Base-by-base conservation (phyloP, 192 early-diverging fungal species). In the Gonapodya sp. region DNA sequence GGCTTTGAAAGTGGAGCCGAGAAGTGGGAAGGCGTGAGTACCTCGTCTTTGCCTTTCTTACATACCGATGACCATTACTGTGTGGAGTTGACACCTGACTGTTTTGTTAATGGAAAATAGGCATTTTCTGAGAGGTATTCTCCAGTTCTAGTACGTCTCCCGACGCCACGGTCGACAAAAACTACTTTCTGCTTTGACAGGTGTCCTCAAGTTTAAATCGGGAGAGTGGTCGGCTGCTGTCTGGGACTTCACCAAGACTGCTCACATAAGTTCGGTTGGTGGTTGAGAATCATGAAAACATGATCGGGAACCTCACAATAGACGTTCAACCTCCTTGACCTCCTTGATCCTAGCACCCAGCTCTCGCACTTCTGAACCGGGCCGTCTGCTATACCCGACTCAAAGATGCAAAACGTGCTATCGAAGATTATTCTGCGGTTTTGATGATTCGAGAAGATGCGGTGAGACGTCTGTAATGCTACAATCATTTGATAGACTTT, bases 401-500 rank as follows among this genome's bases (percentile, higher is more conserved):
- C 8, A 64, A 64, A 24, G 46, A 64, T 24, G 24, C 46, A 24
- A 64, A 64, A 24, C 8, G 24, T 8, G 46, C 46, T 8, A 64
- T 64, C 24, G 46, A 64, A 24, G 46, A 64, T 24, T 64, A 16
- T 64, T 64, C 46, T 64, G 46, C 46, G 8, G 46, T 24, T 64
- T 24, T 64, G 46, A 16, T 64, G 24, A 64, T 16, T 24, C 8
- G 46, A 64, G 46, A 64, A 8, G 46, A 64, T 64, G 46, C 46
- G 8, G 46, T 64, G 46, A 64, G 46, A 16, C 46, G 46, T 24
- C 8, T 64, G 46, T 24, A 64, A 64, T 64, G 46, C 8, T 24
- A 64, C 46, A 64, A 16, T 64, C 46, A 75, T 0, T 79, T 84
- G 72, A 83, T 16, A 83, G 35, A 0, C 33, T 34, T 64, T 0